phyloP scores from a whole-genome alignment of 2,329 filamentous ascomycete genomes.

The Sclerotiophoma versabilis region DNA sequence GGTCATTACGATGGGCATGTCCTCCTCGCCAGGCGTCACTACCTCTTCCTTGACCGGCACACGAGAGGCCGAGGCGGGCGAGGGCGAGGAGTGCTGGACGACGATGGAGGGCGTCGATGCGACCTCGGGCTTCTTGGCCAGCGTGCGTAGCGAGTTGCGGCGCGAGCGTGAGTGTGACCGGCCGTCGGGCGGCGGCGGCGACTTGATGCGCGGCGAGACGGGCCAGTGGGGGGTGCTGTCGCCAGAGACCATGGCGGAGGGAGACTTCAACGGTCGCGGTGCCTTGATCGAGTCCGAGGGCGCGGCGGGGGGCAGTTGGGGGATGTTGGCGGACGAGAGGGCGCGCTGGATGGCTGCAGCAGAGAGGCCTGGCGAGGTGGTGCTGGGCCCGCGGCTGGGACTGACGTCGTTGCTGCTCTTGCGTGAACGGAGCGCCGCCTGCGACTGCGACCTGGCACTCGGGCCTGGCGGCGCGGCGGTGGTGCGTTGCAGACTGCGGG shows the following conservation, averaged over 20 bases:
- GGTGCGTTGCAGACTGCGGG: constrained; percentile 42
- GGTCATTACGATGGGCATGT: constrained; percentile 46
- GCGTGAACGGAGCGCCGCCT: constrained; percentile 48
- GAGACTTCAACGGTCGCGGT: constrained; percentile 69
- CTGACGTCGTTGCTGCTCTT: constrained; percentile 56
- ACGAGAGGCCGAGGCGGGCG: constrained; percentile 47
- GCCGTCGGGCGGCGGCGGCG: constrained; percentile 69
- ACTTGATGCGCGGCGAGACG: constrained; percentile 77
- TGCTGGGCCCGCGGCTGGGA: constrained; percentile 48
- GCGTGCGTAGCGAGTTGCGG: constrained; percentile 53
- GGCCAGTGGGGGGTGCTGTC: constrained; percentile 72
- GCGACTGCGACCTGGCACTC: constrained; percentile 25
- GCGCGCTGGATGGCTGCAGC: constrained; percentile 70
- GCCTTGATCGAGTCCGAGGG: constrained; percentile 69
- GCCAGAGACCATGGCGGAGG: constrained; percentile 56
- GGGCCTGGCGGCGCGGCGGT: constrained; percentile 27
- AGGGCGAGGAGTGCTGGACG: constrained; percentile 53
- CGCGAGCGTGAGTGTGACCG: constrained; percentile 49
- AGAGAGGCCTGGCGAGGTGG: constrained; percentile 60
- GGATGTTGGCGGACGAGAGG: constrained; percentile 72
- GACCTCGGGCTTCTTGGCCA: constrained; percentile 39
- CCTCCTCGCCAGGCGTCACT: constrained; percentile 41
- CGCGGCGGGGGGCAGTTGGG: constrained; percentile 67
- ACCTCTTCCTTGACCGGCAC: constrained; percentile 38
- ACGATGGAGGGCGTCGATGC: constrained; percentile 52